Conservation (phyloP, 192 early-diverging fungal species). For the Coemansia nantahalensis region DNA sequence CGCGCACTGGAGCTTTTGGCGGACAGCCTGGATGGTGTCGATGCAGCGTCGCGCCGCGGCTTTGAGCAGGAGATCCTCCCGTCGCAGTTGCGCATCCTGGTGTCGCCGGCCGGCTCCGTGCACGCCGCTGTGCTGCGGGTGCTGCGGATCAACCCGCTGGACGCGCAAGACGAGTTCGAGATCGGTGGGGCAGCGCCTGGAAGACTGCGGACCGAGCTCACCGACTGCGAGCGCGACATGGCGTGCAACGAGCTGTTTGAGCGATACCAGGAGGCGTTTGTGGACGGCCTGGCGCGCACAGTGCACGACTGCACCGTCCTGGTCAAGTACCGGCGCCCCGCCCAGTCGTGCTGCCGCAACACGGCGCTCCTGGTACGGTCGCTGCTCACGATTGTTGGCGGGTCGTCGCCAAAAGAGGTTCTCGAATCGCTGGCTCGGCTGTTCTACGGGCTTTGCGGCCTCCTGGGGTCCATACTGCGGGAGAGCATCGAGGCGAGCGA, state of each 20-base stretch:
- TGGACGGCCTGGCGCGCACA: constrained; percentile 17
- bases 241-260: constrained; percentile 38
- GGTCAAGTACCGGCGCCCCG: constrained; percentile 34
- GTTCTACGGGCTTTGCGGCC: constrained; percentile 43
- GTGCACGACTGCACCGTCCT: constrained; percentile 38
- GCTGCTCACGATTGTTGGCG: constrained; percentile 16
- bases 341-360: constrained; percentile 31
- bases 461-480: constrained; percentile 40
- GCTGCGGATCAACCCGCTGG: constrained; percentile 11
- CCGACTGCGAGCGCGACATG: constrained; percentile 31
- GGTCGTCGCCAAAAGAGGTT: constrained; percentile 3
- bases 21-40: constrained; percentile 15
- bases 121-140: constrained; percentile 20
- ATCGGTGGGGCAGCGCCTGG: neutral
- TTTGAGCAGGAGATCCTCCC: constrained; percentile 26
- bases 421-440: constrained; percentile 34
- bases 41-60: constrained; percentile 13
- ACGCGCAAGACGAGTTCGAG: constrained; percentile 8
- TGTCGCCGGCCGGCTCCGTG: constrained; percentile 23
- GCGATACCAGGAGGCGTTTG: constrained; percentile 20
- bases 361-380: constrained; percentile 30
- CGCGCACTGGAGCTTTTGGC: constrained; percentile 19
- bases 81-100: constrained; percentile 22
- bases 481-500: constrained; percentile 12
- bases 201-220: neutral